Evolutionary conservation across 2,329 filamentous ascomycete genomes (phyloP), one percentile per base, ranked within the genome.

Genomic region (Calonectria fujianensis): DNA sequence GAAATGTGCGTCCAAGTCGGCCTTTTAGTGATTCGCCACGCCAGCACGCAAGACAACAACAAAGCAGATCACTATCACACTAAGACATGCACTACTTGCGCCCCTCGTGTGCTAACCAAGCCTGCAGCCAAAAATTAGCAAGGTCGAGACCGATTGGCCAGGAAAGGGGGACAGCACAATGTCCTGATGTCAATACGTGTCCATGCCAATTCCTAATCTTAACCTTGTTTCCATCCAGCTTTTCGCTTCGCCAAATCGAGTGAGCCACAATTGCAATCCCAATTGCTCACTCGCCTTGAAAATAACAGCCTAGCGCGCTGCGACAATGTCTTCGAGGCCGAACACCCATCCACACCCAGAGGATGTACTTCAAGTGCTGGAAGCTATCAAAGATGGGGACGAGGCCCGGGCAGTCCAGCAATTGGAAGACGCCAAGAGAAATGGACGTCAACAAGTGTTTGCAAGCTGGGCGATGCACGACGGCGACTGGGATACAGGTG

Each of bases 401-500:
- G 39, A 48, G 48, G 16, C 18, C 9, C 11, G 45, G n/a, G 59
- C 27, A 31, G 6, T 45, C 9, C n/a, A 41, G 20, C 8, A 2
- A 3, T n/a, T 64, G 4, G 16, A 64, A 4, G 39, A 48, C 16
- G 61, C 61, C 3, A n/a, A 13, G 24, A 35, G 4, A 35, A 35
- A 45, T n/a, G 61, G 35, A 16, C 61, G 61, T 7, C 16, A 50
- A 27, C 16, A 24, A 16, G 41, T 20, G 11, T 31, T 65, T 4
- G 18, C 6, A 10, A 35, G 7, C 11, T 65, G 61, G 61, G 61
- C 61, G 8, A 65, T 35, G 41, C 61, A 35, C 18, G 61, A 65
- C n/a, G 61, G 61, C 9, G 29, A 65, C 13, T 65, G 41, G 61
- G 61, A 65, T 65, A 65, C 41, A 2, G 61, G 61, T 13, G 27